Evolutionary conservation across 2,329 filamentous ascomycete species (phyloP).

Genomic region (Neocatenulostroma microsporum): DNA sequence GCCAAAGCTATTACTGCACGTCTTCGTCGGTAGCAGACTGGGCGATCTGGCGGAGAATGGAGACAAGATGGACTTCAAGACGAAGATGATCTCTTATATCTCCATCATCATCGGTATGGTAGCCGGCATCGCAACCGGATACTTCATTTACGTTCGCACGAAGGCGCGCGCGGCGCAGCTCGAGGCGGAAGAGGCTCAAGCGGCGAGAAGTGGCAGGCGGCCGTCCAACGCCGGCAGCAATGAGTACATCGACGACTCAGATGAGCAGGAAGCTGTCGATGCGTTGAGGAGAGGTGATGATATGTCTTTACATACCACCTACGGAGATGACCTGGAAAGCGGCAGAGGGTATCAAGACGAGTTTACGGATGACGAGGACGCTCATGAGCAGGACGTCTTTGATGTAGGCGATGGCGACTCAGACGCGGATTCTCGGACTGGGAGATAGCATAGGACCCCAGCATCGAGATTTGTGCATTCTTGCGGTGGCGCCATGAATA

Average conservation of each 20-base stretch:
- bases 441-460: too few relatives aligned
- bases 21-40: conserved; percentile 82
- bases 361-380: conserved; percentile 36
- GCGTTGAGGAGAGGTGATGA: conserved; percentile 41
- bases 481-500: too few relatives aligned
- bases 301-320: conserved; percentile 47
- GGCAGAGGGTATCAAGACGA: conserved; percentile 36
- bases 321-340: conserved; percentile 44
- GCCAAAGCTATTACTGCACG: conserved; percentile 83
- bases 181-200: conserved; percentile 39
- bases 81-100: conserved; percentile 75
- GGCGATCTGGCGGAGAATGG: conserved; percentile 75
- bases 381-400: conserved; percentile 38
- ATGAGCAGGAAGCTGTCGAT: conserved; percentile 33
- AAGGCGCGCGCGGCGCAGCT: conserved; percentile 43
- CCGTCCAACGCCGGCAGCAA: conserved; percentile 27
- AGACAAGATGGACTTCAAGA: conserved; percentile 70
- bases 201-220: conserved; percentile 17
- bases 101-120: conserved; percentile 65
- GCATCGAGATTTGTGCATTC: too few relatives aligned
- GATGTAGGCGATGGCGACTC: conserved; percentile 36
- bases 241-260: conserved; percentile 40
- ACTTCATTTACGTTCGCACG: conserved; percentile 68
- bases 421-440: conserved; percentile 21
- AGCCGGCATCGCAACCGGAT: conserved; percentile 68